A percentile compares a stretch with the other conserved stretches of the same genome.
These are phyloP conservation scores for Mercurialis annua DNA, from an alignment of 345 rosid species.

Conservation along the genomic window DNA sequence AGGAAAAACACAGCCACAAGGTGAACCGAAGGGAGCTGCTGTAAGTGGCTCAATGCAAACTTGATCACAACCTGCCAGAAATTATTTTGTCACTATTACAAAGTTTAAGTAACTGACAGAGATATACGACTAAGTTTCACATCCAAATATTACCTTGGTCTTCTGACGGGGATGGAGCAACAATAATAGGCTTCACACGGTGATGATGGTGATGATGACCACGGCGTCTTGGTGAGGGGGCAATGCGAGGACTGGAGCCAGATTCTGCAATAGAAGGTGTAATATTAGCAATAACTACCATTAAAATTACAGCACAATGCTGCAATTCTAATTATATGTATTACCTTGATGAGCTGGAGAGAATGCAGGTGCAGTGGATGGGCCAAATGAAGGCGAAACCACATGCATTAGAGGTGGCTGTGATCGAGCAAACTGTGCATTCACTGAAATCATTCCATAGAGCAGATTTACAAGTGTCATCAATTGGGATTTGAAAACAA, in stretches of 20 bases:
- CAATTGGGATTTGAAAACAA: neutral
- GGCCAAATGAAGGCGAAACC: conserved; percentile 37
- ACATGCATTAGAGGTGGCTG: conserved; percentile 31
- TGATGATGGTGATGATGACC: conserved; percentile 47
- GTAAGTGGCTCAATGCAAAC: conserved; percentile 88
- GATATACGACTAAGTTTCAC: conserved; percentile 5
- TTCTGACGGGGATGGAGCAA: conserved; percentile 67
- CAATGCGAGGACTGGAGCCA: conserved; percentile 34
- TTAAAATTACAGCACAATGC: conserved; percentile 2
- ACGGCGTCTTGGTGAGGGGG: conserved; percentile 39
- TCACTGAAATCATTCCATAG: conserved; percentile 39
- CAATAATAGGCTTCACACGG: conserved; percentile 44
- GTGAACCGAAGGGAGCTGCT: conserved; percentile 82
- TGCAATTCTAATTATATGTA: conserved; percentile 6
- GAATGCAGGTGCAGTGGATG: conserved; percentile 40
- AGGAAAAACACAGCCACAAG: conserved; percentile 96
- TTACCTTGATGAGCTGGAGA: conserved; percentile 50
- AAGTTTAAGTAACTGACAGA: neutral
- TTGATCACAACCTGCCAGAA: conserved; percentile 81
- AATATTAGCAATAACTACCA: conserved; percentile 21
- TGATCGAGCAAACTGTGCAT: conserved; percentile 34
- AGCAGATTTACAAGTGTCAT: neutral
- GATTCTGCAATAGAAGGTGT: conserved; percentile 35
- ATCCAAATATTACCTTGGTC: conserved; percentile 44
- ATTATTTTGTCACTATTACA: conserved; percentile 23